phyloP scores from a whole-genome alignment of 2,329 filamentous ascomycete genomes.

The Sordariomycetes sp. region DNA sequence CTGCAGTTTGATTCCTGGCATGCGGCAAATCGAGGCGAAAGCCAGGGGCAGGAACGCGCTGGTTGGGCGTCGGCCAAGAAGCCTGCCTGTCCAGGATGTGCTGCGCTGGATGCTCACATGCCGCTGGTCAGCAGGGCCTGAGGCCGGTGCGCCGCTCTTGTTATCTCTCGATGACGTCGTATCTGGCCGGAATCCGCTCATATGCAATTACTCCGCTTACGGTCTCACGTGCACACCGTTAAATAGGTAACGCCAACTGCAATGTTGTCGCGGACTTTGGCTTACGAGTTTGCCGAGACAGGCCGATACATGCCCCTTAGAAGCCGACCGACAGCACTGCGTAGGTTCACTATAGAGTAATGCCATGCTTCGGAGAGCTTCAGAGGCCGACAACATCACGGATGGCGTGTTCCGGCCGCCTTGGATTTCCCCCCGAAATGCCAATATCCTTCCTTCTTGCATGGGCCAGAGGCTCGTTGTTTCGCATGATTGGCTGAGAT shows the following conservation, averaged over 20 bases:
- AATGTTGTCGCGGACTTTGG: neutral
- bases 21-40: neutral
- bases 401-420: too few species aligned
- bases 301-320: neutral
- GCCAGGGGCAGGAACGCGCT: neutral
- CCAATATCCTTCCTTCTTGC: neutral
- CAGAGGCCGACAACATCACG: too few species aligned
- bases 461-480: neutral
- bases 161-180: slow-evolving; percentile 2
- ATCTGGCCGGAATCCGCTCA: neutral
- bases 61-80: neutral
- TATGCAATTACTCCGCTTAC: slow-evolving; percentile 1
- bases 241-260: neutral
- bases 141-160: neutral
- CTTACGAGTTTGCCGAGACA: too few species aligned
- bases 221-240: slow-evolving; percentile 3
- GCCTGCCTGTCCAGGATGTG: neutral
- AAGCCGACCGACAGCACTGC: neutral
- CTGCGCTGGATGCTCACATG: neutral
- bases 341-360: too few species aligned
- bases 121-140: neutral
- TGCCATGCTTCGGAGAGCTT: too few species aligned
- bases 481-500: neutral
- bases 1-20: neutral
- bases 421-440: neutral